phyloP scores from a whole-genome alignment of 2,329 filamentous ascomycete genomes.

The Fusarium metavorans region DNA sequence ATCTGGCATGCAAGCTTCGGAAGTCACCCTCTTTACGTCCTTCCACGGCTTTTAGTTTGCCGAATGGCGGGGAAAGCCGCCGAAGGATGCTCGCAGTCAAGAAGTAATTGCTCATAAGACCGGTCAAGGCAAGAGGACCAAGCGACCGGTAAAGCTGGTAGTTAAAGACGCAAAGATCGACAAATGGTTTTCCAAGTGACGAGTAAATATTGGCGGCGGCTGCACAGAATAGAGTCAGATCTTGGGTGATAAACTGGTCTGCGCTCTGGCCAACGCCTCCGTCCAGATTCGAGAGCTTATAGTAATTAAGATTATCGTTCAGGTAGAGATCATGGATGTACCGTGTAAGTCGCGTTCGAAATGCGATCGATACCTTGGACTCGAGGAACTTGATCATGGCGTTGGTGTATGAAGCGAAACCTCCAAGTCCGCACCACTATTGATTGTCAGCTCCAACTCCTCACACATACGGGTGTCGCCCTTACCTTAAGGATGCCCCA shows the following conservation, averaged over 20 bases:
- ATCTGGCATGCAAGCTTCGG: conserved; percentile 85
- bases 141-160: conserved; percentile 95
- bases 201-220: conserved; percentile 94
- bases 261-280: conserved; percentile 92
- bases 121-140: conserved; percentile 87
- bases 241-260: conserved; percentile 98
- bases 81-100: conserved; percentile 91
- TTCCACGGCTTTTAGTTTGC: conserved; percentile 95
- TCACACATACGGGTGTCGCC: not conserved
- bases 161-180: conserved; percentile 98
- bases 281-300: conserved; percentile 92
- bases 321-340: conserved; percentile 98
- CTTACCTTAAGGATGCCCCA: conserved; percentile 85
- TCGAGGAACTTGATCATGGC: conserved; percentile 99
- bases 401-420: conserved; percentile 95
- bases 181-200: conserved; percentile 94
- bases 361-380: conserved; percentile 97
- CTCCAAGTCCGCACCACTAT: conserved; percentile 91
- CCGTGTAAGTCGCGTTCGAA: conserved; percentile 91
- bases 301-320: conserved; percentile 95
- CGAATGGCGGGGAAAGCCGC: conserved; percentile 92
- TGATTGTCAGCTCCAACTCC: conserved; percentile 5
- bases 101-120: conserved; percentile 92
- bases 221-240: conserved; percentile 94
- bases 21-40: conserved; percentile 96